Percentiles rank a stretch among this genome's conserved stretches.
Evolutionary conservation across 2,329 filamentous ascomycete species (phyloP).

Genomic region (Gnomoniopsis sp.): DNA sequence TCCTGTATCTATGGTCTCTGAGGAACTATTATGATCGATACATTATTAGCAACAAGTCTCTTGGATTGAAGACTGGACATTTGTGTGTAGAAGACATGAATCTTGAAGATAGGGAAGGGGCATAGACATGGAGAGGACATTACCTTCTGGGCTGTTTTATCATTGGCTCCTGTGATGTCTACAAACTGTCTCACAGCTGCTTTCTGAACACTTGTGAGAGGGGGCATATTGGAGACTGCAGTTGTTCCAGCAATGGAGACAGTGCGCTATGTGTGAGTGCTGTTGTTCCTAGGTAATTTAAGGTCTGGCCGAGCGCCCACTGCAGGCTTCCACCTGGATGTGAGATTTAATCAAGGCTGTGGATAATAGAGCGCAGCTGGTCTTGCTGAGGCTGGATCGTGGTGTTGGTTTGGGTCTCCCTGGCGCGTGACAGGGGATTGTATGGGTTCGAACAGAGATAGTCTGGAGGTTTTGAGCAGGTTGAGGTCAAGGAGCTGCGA

Average conservation of each 20-base stretch:
- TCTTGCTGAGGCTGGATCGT: background rate
- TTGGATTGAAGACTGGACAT: background rate
- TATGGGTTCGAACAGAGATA: too few species aligned
- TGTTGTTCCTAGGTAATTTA: background rate
- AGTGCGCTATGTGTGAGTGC: background rate
- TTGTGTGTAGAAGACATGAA: background rate
- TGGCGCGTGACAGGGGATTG: too few species aligned
- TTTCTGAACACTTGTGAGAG: constrained; percentile 17
- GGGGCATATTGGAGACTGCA: constrained; percentile 14
- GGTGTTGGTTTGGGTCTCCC: background rate
- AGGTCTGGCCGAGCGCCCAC: constrained; percentile 14
- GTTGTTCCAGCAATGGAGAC: background rate
- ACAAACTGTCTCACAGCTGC: constrained; percentile 16
- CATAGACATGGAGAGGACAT: background rate
- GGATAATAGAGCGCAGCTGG: background rate
- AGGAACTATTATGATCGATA: constrained; percentile 38
- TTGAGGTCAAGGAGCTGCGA: background rate
- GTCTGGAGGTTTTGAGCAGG: background rate
- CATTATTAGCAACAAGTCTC: background rate
- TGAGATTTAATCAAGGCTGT: too few species aligned
- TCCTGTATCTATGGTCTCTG: constrained; percentile 45
- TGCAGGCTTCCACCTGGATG: constrained; percentile 3
- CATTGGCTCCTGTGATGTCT: constrained; percentile 16
- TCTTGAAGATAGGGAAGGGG: background rate
- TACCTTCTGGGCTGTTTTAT: constrained; percentile 19